Base-by-base conservation (phyloP, 495 filamentous ascomycete species). In the Penicillium verhagenii region DNA sequence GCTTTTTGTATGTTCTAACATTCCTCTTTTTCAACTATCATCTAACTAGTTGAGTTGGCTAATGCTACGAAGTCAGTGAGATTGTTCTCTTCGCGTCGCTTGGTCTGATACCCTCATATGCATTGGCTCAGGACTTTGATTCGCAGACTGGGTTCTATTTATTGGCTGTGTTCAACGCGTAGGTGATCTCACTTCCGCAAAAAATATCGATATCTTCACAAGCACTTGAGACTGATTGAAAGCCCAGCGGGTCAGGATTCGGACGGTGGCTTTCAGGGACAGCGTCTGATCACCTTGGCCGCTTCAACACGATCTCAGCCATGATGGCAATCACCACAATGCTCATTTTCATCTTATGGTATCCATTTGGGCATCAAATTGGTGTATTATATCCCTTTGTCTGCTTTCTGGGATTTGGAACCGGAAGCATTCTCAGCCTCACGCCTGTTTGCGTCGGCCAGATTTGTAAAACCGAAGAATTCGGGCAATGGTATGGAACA, bases 231-330 rank as follows among this genome's bases (percentile, higher is more conserved):
- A 52, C 56, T 54, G 33, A 54, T 19, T 26, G 13, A 9, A 21
- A 28, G 8, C 28, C 7, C 33, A 70, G 62, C 11, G 58, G 54
- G 42, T 67, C 61, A 21, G 60, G 50, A 19, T 44, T 87, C 40
- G 88, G 88, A 4, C 80, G 89, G 26, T 85, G 87, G 47, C 54
- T 87, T 4, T 85, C 86, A 4, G 87, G 86, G 20, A 77, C 81
- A 50, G 54, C 85, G 16, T 87, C 83, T 21, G 89, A 92, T 64
- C 79, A 76, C 45, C 54, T 86, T 37, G 89, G 89, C 1, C 80
- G 85, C 18, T 86, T 82, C 70, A 91, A 91, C 65, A 74, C 59
- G 8, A 55, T 68, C n/a, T 57, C 59, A 13, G 7, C 60, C 0
- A 52, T 67, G 4, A 65, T 85, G 8, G 26, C 70, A 14, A 51